Percentiles rank a stretch among this genome's conserved stretches.
Evolutionary conservation across 139 green algal species (phyloP).

Genomic region (Chlamydomonas asymmetrica): DNA sequence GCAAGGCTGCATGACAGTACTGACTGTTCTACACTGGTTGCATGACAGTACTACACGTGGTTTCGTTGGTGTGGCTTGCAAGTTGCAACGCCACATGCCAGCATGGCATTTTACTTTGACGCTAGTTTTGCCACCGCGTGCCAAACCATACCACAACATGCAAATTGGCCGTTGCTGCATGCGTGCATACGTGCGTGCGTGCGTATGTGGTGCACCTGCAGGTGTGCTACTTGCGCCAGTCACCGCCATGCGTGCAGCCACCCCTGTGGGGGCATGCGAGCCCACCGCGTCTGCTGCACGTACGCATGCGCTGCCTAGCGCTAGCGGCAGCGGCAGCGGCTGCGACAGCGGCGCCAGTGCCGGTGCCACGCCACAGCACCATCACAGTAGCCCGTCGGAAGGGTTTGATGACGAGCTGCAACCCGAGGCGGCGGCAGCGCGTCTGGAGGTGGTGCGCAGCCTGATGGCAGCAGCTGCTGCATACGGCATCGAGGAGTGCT

Average conservation of each 20-base stretch:
- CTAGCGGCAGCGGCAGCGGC: background rate
- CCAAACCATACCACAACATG: too few relatives aligned
- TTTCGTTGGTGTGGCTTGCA: background rate
- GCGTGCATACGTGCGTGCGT: too few relatives aligned
- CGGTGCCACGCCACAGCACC: background rate
- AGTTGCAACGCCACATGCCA: too few relatives aligned
- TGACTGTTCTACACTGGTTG: too few relatives aligned
- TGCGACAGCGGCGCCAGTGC: background rate
- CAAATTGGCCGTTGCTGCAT: too few relatives aligned
- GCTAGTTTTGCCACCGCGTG: background rate
- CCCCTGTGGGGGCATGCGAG: conserved; percentile 19
- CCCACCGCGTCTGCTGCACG: background rate
- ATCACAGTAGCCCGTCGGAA: too few relatives aligned
- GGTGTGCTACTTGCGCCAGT: conserved; percentile 50
- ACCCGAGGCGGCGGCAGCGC: background rate
- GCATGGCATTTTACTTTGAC: background rate
- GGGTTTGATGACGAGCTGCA: background rate
- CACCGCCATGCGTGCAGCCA: conserved; percentile 34
- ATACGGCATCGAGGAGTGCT: conserved; percentile 64
- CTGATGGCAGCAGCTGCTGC: conserved; percentile 48
- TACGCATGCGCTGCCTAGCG: too few relatives aligned
- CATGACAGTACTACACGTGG: background rate
- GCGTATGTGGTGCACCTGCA: background rate
- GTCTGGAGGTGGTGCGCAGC: conserved; percentile 32
- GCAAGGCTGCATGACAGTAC: too few relatives aligned